Base-by-base conservation (phyloP, 1,284 basidiomycete genomes). In the Papiliotrema nemorosa region DNA sequence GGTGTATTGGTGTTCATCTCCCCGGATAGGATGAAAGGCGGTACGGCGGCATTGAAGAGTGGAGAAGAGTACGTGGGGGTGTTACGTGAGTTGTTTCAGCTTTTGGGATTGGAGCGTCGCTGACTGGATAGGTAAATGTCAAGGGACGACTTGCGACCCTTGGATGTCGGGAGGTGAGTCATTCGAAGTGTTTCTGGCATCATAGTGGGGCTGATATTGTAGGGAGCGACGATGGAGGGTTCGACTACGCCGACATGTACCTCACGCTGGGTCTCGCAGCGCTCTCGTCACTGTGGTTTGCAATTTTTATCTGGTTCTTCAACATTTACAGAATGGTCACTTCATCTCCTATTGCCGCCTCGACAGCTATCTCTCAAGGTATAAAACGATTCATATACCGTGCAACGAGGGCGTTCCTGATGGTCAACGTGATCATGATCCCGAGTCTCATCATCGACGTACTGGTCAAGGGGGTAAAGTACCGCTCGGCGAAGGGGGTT, bases 221-320 rank as follows among this genome's bases (percentile, higher is more conserved):
- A n/a, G 25, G 48, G 36, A n/a, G 50, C 44, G 16, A 34, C 31
- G 6, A 26, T 24, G 18, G 43, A 29, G 22, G 20, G n/a, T 36
- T 49, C 21, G 33, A 56, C 38, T 46, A 58, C 25, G 9, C 56
- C 16, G 44, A 37, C 31, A 55, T 63, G 42, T 60, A 38, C 53
- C 53, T 63, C 12, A 47, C 49, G 27, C 55, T 57, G 14, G 60
- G 60, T 20, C 31, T 63, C 22, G 60, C 56, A 16, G 27, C 52
- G 14, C 44, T 63, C 21, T 41, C 50, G 6, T 44, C 46, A 6
- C 57, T 63, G 47, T 58, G 52, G 49, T 21, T 63, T 18, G 49
- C 54, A 34, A 41, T 54, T n/a, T 60, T 57, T 29, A 43, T 47
- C n/a, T 27, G 53, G 44, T 27, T 60, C 43, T 56, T 60, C 44